Conservation (phyloP, 2,329 filamentous ascomycete species). For the Talaromyces sp. region DNA sequence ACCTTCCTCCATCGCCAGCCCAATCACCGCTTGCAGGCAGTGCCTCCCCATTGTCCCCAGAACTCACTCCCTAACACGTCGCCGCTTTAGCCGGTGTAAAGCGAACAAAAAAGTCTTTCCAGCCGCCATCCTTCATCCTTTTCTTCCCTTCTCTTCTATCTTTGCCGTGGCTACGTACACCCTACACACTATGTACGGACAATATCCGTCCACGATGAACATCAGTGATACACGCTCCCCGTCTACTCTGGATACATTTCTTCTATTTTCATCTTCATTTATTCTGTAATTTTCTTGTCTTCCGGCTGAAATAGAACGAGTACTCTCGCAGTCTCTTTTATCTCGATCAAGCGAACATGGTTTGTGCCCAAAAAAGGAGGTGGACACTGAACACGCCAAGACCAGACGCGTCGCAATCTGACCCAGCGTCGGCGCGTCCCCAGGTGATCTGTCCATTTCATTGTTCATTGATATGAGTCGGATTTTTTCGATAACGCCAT, state of each 20-base stretch:
- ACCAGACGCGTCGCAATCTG: constrained; percentile 9
- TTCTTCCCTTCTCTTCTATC: neutral
- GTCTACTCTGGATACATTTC: too few relatives aligned
- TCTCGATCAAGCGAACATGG: neutral
- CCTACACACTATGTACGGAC: too few relatives aligned
- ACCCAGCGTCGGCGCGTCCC: neutral
- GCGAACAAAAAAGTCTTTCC: constrained; percentile 34
- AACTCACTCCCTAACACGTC: constrained; percentile 22
- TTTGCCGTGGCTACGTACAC: neutral
- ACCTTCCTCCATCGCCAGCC: constrained; percentile 22
- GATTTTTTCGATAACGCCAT: neutral
- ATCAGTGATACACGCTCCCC: neutral
- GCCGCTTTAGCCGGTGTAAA: constrained; percentile 36
- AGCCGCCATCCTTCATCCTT: constrained; percentile 22
- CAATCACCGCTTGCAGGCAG: constrained; percentile 31
- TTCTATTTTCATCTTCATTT: neutral
- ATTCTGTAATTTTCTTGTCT: neutral
- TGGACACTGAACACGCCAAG: constrained; percentile 1
- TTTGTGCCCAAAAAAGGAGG: constrained; percentile 3
- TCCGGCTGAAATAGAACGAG: neutral
- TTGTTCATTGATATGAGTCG: constrained; percentile 1
- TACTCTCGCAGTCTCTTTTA: neutral
- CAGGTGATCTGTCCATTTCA: neutral
- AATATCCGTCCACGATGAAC: neutral
- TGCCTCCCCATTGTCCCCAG: constrained; percentile 27